phyloP scores from a whole-genome alignment of 805 yeast species.

The Hyphopichia homilentoma region DNA sequence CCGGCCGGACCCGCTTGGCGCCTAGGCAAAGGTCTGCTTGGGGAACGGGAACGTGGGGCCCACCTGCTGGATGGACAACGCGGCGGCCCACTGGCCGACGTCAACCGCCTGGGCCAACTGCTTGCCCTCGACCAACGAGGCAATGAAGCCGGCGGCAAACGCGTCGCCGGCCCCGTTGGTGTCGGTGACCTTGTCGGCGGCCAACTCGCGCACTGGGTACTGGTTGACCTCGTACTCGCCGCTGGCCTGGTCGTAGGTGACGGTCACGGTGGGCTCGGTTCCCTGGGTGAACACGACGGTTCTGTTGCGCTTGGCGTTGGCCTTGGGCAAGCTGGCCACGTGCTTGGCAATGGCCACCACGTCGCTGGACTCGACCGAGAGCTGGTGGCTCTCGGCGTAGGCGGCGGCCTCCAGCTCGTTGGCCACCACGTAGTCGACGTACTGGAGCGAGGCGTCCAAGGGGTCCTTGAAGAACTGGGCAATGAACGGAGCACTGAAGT shows the following conservation, averaged over 20 bases:
- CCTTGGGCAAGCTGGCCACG: constrained; percentile 77
- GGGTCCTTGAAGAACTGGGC: constrained; percentile 94
- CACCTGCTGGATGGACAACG: constrained; percentile 82
- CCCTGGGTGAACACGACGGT: constrained; percentile 95
- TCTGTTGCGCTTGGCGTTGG: constrained; percentile 64
- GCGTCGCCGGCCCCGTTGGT: constrained; percentile 99
- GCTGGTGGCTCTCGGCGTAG: constrained; percentile 81
- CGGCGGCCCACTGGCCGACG: constrained; percentile 96
- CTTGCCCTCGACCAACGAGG: constrained; percentile 78
- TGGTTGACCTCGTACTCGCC: constrained; percentile 46
- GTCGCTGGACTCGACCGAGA: constrained; percentile 47
- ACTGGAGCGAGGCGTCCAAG: constrained; percentile 73
- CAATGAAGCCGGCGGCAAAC: constrained; percentile 93
- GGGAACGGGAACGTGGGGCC: constrained; percentile 94
- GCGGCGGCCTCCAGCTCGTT: constrained; percentile 97
- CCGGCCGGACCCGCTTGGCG: too few relatives aligned
- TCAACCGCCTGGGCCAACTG: constrained; percentile 58
- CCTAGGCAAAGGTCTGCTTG: constrained; percentile 53
- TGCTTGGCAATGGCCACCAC: constrained; percentile 75
- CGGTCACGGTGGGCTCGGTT: constrained; percentile 82
- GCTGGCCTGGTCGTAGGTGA: constrained; percentile 47
- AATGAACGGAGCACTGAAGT: constrained; percentile 95
- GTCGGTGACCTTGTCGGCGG: constrained; percentile 67
- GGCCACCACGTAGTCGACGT: constrained; percentile 88
- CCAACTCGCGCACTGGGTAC: constrained; percentile 72